Percentiles rank a stretch among this genome's conserved stretches.
Conservation (phyloP, 352 stramenopile genomes). For the Aphanomyces astaci region DNA sequence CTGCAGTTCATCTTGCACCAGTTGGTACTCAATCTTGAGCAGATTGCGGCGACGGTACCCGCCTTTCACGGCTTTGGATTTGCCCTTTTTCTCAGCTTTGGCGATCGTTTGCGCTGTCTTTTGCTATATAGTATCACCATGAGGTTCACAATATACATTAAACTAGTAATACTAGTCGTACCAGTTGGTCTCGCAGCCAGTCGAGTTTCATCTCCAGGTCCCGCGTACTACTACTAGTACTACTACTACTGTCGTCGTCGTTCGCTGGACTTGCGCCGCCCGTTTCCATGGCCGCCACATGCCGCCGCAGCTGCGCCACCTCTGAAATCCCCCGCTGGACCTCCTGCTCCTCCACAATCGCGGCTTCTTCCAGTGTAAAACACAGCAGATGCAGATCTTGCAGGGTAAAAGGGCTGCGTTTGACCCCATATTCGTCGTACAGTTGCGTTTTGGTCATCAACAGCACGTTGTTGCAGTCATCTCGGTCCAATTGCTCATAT, state of each 20-base stretch:
- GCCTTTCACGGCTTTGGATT: conserved; percentile 2
- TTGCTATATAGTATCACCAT: conserved; percentile 10
- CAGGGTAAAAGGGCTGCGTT: neutral
- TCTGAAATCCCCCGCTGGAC: neutral
- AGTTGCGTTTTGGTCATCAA: conserved; percentile 13
- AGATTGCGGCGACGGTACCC: conserved; percentile 9
- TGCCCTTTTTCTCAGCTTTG: conserved; percentile 16
- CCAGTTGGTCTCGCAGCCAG: conserved; percentile 16
- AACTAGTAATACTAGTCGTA: conserved; percentile 6
- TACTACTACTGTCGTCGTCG: too few species aligned
- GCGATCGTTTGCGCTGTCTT: conserved; percentile 9
- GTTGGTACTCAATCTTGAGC: conserved; percentile 17
- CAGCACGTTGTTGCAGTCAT: conserved; percentile 3
- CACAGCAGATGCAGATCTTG: conserved; percentile 12
- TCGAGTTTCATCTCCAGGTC: conserved; percentile 22
- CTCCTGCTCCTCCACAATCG: conserved; percentile 8
- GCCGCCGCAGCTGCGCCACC: neutral
- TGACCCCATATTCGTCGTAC: conserved; percentile 17
- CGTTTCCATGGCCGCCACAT: neutral
- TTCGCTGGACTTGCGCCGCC: neutral
- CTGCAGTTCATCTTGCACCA: conserved; percentile 16
- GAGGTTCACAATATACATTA: neutral
- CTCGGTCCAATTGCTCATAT: conserved; percentile 1
- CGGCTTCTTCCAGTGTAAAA: conserved; percentile 14
- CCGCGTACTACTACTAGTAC: conserved; percentile 3